Percentiles rank a stretch among this genome's conserved stretches.
Conservation (phyloP, 2,329 filamentous ascomycete species). For the Colletotrichum endophyticum region DNA sequence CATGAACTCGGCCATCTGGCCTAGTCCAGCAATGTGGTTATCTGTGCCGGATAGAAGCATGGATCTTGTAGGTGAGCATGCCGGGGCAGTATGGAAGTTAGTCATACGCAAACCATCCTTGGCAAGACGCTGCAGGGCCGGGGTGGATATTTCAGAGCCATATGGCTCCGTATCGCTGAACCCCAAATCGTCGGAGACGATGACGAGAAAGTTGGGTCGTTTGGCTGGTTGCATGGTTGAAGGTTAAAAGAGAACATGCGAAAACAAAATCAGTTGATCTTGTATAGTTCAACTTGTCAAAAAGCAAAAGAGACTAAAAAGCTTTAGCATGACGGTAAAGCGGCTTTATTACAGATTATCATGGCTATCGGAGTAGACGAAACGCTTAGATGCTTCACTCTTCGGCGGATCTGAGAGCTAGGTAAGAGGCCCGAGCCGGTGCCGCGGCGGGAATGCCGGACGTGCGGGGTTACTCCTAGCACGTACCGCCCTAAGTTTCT, state of each 20-base stretch:
- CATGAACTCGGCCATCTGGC: slow-evolving; percentile 59
- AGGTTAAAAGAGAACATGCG: neutral
- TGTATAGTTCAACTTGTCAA: neutral
- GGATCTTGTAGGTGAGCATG: slow-evolving; percentile 67
- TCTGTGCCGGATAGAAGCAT: slow-evolving; percentile 63
- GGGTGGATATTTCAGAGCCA: slow-evolving; percentile 65
- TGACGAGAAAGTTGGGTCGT: slow-evolving; percentile 64
- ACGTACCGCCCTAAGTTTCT: neutral
- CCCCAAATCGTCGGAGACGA: slow-evolving; percentile 64
- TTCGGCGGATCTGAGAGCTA: neutral
- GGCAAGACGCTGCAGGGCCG: slow-evolving; percentile 60
- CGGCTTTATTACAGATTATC: neutral
- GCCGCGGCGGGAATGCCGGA: neutral
- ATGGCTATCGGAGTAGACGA: neutral
- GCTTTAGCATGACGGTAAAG: neutral
- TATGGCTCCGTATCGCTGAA: slow-evolving; percentile 65
- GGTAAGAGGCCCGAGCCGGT: neutral
- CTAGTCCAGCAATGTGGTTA: slow-evolving; percentile 63
- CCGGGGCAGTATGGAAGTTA: slow-evolving; percentile 68
- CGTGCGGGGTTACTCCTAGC: neutral
- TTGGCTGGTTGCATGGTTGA: neutral
- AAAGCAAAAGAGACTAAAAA: neutral
- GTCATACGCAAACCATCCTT: slow-evolving; percentile 58
- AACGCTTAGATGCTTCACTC: neutral
- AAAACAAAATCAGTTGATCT: neutral